Evolutionary conservation across 225 moss, liverwort and hornwort species (phyloP), one percentile per base, ranked within the genome.

Genomic region (Marchantia polymorpha): DNA sequence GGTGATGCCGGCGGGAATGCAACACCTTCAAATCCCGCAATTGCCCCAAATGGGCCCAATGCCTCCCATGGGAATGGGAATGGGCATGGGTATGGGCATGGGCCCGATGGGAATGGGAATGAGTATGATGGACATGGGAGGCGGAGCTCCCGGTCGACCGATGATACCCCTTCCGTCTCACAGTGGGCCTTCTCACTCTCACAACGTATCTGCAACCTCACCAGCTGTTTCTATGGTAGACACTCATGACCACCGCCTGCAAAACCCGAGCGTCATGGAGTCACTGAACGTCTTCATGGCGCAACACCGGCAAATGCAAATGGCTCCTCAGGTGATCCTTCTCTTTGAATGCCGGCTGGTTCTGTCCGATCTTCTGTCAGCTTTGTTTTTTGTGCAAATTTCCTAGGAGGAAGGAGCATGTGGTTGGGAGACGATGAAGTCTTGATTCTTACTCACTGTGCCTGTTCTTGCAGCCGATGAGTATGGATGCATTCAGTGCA

Each of bases 71-170:
- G 85, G 87, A 10, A 90, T 92, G 91, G 91, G 87, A 23, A 85
- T 87, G 76, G 80, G 69, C 10, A 84, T 76, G 83, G 83, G 82
- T 0, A 86, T 92, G 80, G 88, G 86, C 75, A 80, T 88, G 79
- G 89, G 69, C 12, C 48, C 51, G 53, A 85, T 91, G 85, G 92
- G 89, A 3, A 81, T 92, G 74, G 89, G 92, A 4, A 91, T 94
- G 92, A 87, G 90, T 25, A 91, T 92, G 92, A 86, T 93, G 88
- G 96, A 94, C 64, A 83, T 94, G 81, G 83, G 79, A 29, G 68
- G 64, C 31, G 69, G 91, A 29, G 83, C 83, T 22, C 80, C 56
- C n/a, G 90, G 91, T 12, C 89, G 92, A 22, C 69, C 88, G 20
- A 77, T 92, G 79, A 85, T 88, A 73, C 77, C 88, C 63, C 79